A percentile compares a stretch with the other conserved stretches of the same genome.
Conservation (phyloP, 2,329 filamentous ascomycete species). For the Byssoonygena ceratinophila region DNA sequence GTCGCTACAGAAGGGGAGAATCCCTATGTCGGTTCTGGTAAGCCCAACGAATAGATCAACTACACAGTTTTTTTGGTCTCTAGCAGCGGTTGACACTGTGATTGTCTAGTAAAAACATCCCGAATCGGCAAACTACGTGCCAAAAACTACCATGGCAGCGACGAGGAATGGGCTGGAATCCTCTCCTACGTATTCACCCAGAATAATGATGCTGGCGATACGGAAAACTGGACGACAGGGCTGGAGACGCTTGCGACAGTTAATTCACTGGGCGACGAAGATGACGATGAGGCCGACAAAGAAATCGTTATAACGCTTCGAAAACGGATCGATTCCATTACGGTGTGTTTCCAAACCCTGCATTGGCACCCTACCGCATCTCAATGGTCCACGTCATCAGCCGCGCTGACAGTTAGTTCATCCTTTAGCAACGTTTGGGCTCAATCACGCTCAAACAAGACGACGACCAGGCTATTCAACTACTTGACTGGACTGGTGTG, state of each 20-base stretch:
- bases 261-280: conserved; percentile 14
- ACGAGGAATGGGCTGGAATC: conserved; percentile 35
- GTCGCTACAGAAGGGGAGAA: conserved; percentile 49
- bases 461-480: conserved; percentile 45
- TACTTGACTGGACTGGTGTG: conserved; percentile 47
- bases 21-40: conserved; percentile 43
- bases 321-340: conserved; percentile 42
- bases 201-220: conserved; percentile 15
- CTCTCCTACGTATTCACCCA: conserved; percentile 30
- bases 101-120: conserved; percentile 28
- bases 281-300: conserved; percentile 23
- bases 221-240: conserved; percentile 19
- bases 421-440: conserved; percentile 43
- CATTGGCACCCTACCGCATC: conserved; percentile 7
- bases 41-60: conserved; percentile 4
- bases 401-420: conserved; percentile 1
- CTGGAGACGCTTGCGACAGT: conserved; percentile 27
- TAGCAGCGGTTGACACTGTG: conserved; percentile 19
- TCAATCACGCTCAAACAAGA: conserved; percentile 42
- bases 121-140: conserved; percentile 31
- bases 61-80: conserved; percentile 4
- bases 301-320: conserved; percentile 34
- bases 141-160: conserved; percentile 35
- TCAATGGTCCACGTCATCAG: conserved; percentile 11
- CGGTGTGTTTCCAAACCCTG: conserved; percentile 23